Percentiles rank a stretch among this genome's conserved stretches.
These are phyloP conservation scores for Hyphodiscus sp. DNA, from an alignment of 2,329 filamentous ascomycete genomes.

Conservation along the genomic window DNA sequence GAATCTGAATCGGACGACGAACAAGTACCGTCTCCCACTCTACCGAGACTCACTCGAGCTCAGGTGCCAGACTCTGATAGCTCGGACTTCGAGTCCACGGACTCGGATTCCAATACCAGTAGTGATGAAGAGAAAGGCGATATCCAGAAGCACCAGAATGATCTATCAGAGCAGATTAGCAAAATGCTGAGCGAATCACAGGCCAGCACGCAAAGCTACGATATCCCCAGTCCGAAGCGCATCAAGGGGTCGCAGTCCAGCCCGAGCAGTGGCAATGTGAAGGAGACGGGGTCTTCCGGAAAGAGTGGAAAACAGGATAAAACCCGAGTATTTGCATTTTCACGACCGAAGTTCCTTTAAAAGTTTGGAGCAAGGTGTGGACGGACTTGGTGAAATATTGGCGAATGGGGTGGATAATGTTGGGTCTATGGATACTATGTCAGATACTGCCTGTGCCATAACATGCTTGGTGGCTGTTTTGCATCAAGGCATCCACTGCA, in stretches of 20 bases:
- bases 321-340: no score
- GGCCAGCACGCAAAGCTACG: neutral
- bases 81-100: neutral
- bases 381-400: no score
- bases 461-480: no score
- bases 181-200: neutral
- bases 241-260: neutral
- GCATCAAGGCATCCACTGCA: no score
- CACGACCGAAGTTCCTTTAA: no score
- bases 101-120: constrained; percentile 2
- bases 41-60: neutral
- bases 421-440: no score
- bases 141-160: neutral
- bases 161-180: neutral
- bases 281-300: neutral
- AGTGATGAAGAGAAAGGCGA: neutral
- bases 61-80: neutral
- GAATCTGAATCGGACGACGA: constrained; percentile 13
- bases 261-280: neutral
- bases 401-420: no score
- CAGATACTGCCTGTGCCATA: no score
- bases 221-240: neutral
- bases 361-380: no score
- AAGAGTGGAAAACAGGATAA: no score
- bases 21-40: neutral